Conservation (phyloP, 768 basidiomycete species). For the Epithele typhae region DNA sequence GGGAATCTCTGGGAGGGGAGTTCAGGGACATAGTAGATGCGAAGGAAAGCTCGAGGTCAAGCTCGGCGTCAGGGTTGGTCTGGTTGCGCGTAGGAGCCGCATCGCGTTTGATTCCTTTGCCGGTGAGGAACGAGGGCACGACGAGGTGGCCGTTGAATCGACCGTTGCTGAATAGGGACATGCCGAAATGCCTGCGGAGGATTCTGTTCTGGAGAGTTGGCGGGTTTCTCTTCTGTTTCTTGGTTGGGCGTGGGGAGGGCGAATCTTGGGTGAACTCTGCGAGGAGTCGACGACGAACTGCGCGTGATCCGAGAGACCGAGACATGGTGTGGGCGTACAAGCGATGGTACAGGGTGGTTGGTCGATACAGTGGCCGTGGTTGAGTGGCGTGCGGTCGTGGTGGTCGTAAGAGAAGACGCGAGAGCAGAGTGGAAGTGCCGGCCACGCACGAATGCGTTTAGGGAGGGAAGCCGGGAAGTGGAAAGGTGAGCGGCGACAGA, state of each 20-base stretch:
- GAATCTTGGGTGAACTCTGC: conserved; percentile 15
- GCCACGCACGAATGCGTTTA: neutral
- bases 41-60: conserved; percentile 77
- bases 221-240: conserved; percentile 41
- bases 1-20: conserved; percentile 54
- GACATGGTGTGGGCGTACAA: conserved; percentile 11
- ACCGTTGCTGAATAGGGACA: conserved; percentile 15
- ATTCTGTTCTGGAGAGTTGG: conserved; percentile 21
- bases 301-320: neutral
- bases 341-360: conserved; percentile 4
- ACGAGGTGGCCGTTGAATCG: conserved; percentile 27
- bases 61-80: conserved; percentile 68
- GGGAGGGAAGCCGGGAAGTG: conserved; percentile 9
- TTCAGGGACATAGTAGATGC: conserved; percentile 79
- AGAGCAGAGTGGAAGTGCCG: too few species aligned
- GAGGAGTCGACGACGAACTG: conserved; percentile 7
- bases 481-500: conserved; percentile 1
- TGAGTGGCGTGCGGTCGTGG: too few species aligned
- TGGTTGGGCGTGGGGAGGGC: conserved; percentile 36
- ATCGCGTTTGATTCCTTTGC: conserved; percentile 44
- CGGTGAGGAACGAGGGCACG: conserved; percentile 37
- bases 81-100: conserved; percentile 32
- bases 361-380: conserved; percentile 4
- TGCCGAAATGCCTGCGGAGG: conserved; percentile 21
- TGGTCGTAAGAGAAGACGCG: too few species aligned